Percentiles rank a stretch among this genome's conserved stretches.
phyloP scores from a whole-genome alignment of 2,329 filamentous ascomycete genomes.

The Alternaria sp. region DNA sequence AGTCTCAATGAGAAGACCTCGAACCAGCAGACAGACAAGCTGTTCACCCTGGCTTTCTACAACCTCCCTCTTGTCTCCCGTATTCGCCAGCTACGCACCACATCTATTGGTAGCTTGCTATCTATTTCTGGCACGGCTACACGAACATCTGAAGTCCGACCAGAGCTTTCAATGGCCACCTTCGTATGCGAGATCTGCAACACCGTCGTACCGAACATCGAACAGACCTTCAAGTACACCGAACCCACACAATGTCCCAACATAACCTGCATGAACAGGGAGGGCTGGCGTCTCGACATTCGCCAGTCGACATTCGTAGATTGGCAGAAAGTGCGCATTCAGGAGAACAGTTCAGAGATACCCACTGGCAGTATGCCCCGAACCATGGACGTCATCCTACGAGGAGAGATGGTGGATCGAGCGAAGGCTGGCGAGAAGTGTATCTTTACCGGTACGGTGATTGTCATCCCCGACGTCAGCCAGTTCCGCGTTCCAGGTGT shows the following conservation, averaged over 20 bases:
- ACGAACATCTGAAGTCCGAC: slow-evolving; percentile 93
- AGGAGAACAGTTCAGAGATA: slow-evolving; percentile 98
- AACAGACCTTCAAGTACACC: slow-evolving; percentile 97
- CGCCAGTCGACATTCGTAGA: slow-evolving; percentile 97
- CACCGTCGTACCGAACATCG: slow-evolving; percentile 83
- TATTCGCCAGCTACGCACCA: slow-evolving; percentile 82
- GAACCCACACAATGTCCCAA: slow-evolving; percentile 97
- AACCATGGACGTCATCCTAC: slow-evolving; percentile 95
- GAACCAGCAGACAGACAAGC: slow-evolving; percentile 95
- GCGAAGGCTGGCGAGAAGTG: slow-evolving; percentile 98
- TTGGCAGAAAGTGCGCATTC: slow-evolving; percentile 98
- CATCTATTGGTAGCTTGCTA: slow-evolving; percentile 88
- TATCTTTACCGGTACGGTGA: slow-evolving; percentile 94
- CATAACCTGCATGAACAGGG: slow-evolving; percentile 80
- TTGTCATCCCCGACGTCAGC: slow-evolving; percentile 96
- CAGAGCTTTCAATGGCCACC: slow-evolving; percentile 88
- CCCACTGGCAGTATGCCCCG: slow-evolving; percentile 98
- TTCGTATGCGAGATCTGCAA: slow-evolving; percentile 91
- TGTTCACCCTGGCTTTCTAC: slow-evolving; percentile 93
- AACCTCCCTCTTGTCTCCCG: slow-evolving; percentile 87
- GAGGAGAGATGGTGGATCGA: slow-evolving; percentile 96
- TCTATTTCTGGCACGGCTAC: slow-evolving; percentile 98
- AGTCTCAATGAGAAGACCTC: slow-evolving; percentile 73
- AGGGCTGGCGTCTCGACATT: slow-evolving; percentile 97
- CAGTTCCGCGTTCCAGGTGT: slow-evolving; percentile 90